Base-by-base conservation (phyloP, 1,284 basidiomycete genomes). In the Cutaneotrichosporon daszewskae region DNA sequence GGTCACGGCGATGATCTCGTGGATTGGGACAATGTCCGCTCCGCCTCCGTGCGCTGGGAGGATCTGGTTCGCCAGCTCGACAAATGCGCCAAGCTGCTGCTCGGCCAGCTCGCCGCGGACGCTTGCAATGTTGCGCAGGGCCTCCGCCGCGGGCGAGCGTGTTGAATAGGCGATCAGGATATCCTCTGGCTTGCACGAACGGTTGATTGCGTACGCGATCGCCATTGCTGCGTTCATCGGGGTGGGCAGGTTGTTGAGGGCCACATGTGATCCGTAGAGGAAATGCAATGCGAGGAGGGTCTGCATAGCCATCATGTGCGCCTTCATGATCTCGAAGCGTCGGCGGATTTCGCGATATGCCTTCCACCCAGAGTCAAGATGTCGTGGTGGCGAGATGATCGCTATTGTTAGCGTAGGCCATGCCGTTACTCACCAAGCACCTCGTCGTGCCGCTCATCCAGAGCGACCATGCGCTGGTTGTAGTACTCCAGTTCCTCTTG, bases 231-330 rank as follows among this genome's bases (percentile, higher is more conserved):
- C 27, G 6, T 27, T 40, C 19, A 58, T 40, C 3, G 37, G 24
- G 10, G 40, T 46, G 0, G 66, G 66, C 1, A 68, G 49, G 13
- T 49, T 49, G 5, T 49, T 46, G 29, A 63, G 47, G 5, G 62
- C 56, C 14, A 53, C 31, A 1, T 47, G 43, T 11, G 49, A 51
- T 3, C 61, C 64, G 1, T 64, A 60, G 12, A 67, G 50, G 33
- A 53, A 69, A 25, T 59, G 56, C 2, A 60, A 55, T 1, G 65
- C 60, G 24, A 66, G 58, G 24, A 66, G 45, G 28, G 40, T 47
- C 19, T 60, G 59, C 9, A 66, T 47, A 9, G 58, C 64, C 3
- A 37, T 39, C 6, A 58, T 53, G 37, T 55, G 51, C 13, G 59
- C 35, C 37, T 62, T 62, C 48, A 48, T 55, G 13, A 50, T 40